Base-by-base conservation (phyloP, 2,329 filamentous ascomycete species). In the Alternaria ventricosa region DNA sequence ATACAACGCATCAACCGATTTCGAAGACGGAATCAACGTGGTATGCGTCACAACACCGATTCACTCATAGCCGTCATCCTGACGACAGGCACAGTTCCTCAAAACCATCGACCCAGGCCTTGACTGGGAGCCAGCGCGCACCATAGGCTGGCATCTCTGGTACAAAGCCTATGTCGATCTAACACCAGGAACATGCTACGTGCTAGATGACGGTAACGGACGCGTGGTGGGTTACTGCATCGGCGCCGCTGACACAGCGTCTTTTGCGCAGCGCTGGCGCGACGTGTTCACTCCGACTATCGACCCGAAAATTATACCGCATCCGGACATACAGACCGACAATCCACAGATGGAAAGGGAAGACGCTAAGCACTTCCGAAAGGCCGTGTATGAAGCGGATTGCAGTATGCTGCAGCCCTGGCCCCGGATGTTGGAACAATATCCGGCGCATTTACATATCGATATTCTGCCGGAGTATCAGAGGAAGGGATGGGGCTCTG, bases 391-490 rank as follows among this genome's bases (percentile, higher is more conserved):
- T 30, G 57, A 63, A 3, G 73, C 60, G 3, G 66, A 73, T 10
- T 76, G 76, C 23, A 75, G 70, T 47, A 70, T 72, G 63, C 49
- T 78, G 25, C 66, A 66, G 7, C 27, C 57, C 7, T 68, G 63
- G 25, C 68, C 69, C 0, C 53, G 68, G 5, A 51, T 74, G 23
- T 60, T 79, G 30, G 55, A 65, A 20, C 56, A 63, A 43, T 81
- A 75, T 61, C 75, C 78, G 1, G 78, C 77, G 6, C 80, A 82
- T 68, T 66, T 82, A 20, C 79, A 81, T 45, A 76, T 81, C 47
- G 72, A 81, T 54, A 73, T 81, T 10, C 54, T 81, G 50, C 73
- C 76, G 1, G 70, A 73, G 43, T 77, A 69, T 44, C 78, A 79
- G 56, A 63, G 75, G 10, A 69, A 69, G 30, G 79, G 79, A 1